These are phyloP conservation scores for Platismatia glauca DNA, from an alignment of 495 filamentous ascomycete genomes.

Conservation along the genomic window DNA sequence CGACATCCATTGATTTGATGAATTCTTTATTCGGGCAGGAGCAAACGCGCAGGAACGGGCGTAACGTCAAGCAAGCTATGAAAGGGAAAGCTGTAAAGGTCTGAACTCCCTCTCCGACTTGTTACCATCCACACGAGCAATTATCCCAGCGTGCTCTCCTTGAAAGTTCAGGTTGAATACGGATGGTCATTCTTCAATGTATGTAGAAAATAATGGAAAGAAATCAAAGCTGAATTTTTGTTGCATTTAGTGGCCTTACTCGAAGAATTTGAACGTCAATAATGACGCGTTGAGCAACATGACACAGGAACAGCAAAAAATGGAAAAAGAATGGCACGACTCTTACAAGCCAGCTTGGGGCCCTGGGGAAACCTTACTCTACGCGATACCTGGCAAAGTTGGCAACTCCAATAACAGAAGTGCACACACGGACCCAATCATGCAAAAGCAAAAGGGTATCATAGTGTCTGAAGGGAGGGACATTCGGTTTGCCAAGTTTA, in stretches of 20 bases:
- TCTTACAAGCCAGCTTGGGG: slow-evolving; percentile 74
- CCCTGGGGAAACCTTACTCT: slow-evolving; percentile 27
- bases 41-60: slow-evolving; percentile 31
- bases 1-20: slow-evolving; percentile 83
- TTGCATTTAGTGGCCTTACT: slow-evolving; percentile 73
- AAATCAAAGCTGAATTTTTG: slow-evolving; percentile 38
- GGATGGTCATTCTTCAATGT: slow-evolving; percentile 34
- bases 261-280: slow-evolving; percentile 60
- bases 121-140: neutral
- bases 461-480: slow-evolving; percentile 40
- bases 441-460: slow-evolving; percentile 28
- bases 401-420: slow-evolving; percentile 3
- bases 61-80: slow-evolving; percentile 36
- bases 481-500: slow-evolving; percentile 45
- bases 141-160: slow-evolving; percentile 17
- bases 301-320: slow-evolving; percentile 47
- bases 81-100: slow-evolving; percentile 62
- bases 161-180: slow-evolving; percentile 17
- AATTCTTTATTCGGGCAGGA: slow-evolving; percentile 72
- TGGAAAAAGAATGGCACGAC: slow-evolving; percentile 52
- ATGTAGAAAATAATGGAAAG: slow-evolving; percentile 39
- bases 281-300: slow-evolving; percentile 49
- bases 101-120: slow-evolving; percentile 42
- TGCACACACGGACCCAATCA: slow-evolving; percentile 26
- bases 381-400: slow-evolving; percentile 16